These are phyloP conservation scores for Coniochaeta hoffmannii DNA, from an alignment of 2,329 filamentous ascomycete species.

Conservation along the genomic window DNA sequence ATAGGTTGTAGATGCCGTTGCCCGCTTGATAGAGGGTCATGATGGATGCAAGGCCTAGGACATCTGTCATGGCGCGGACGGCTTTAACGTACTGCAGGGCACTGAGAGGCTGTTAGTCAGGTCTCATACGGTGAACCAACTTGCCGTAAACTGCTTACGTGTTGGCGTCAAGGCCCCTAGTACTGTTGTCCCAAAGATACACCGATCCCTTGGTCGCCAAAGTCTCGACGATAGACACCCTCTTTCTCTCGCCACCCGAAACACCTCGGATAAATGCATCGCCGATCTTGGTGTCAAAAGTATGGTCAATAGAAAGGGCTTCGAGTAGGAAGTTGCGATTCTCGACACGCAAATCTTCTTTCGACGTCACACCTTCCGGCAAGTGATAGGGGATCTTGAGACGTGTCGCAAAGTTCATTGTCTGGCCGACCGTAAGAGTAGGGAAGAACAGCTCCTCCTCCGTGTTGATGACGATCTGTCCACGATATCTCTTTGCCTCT, in stretches of 20 bases:
- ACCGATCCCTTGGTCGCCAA: constrained; percentile 32
- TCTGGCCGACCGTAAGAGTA: constrained; percentile 62
- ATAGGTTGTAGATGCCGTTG: constrained; percentile 50
- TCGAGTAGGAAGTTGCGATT: constrained; percentile 46
- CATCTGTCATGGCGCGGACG: background rate
- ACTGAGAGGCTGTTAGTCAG: constrained; percentile 5
- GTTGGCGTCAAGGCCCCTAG: constrained; percentile 60
- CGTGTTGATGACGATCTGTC: constrained; percentile 62
- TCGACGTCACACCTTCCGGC: constrained; percentile 31
- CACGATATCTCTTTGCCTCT: constrained; percentile 41
- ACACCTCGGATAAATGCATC: constrained; percentile 57
- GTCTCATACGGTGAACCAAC: constrained; percentile 58
- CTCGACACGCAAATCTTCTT: constrained; percentile 36
- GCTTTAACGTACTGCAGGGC: background rate
- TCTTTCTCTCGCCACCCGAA: constrained; percentile 60
- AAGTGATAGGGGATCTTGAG: constrained; percentile 47
- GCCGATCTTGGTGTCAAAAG: constrained; percentile 59
- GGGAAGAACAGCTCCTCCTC: constrained; percentile 61
- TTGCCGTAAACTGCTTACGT: constrained; percentile 56
- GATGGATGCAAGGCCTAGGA: constrained; percentile 31
- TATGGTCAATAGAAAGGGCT: constrained; percentile 53
- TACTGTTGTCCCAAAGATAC: constrained; percentile 66
- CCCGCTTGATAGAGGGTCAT: constrained; percentile 61
- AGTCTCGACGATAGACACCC: constrained; percentile 70
- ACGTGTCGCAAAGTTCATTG: constrained; percentile 60